Evolutionary conservation across 805 yeast genomes (phyloP).

Genomic region (Brettanomyces custersianus): DNA sequence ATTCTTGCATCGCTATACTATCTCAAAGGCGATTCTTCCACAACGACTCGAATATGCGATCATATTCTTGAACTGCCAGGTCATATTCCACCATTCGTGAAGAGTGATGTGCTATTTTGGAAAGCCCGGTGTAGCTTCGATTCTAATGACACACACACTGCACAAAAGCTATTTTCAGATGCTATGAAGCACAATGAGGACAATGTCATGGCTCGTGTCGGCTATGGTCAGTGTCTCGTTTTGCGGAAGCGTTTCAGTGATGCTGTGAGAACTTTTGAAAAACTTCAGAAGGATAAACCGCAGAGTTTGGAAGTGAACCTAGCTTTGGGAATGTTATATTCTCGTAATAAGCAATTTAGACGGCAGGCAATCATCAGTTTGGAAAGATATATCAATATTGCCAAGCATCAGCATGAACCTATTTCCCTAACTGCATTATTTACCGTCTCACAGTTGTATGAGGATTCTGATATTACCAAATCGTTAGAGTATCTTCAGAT

Average conservation of each 20-base stretch:
- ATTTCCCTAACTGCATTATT: constrained; percentile 56
- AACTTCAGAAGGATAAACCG: constrained; percentile 53
- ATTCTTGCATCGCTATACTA: constrained; percentile 64
- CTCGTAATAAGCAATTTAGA: constrained; percentile 29
- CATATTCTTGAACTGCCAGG: constrained; percentile 34
- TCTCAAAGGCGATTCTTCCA: constrained; percentile 51
- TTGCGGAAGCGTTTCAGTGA: constrained; percentile 69
- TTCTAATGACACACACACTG: constrained; percentile 15
- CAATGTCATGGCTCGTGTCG: constrained; percentile 65
- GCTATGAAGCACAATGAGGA: constrained; percentile 57
- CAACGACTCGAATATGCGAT: constrained; percentile 48
- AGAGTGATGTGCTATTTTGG: constrained; percentile 73
- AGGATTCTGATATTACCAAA: constrained; percentile 53
- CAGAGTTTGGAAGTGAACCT: constrained; percentile 67
- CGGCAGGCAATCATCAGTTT: constrained; percentile 54
- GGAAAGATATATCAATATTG: constrained; percentile 61
- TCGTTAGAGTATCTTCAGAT: constrained; percentile 48
- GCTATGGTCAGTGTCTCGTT: constrained; percentile 78
- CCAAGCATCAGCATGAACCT: constrained; percentile 50
- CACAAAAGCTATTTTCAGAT: constrained; percentile 66
- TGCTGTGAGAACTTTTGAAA: constrained; percentile 79
- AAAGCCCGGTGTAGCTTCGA: constrained; percentile 68
- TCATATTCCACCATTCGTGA: constrained; percentile 29
- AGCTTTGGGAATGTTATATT: constrained; percentile 67
- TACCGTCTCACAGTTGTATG: constrained; percentile 62